These are phyloP conservation scores for Elsinoe batatas DNA, from an alignment of 2,329 filamentous ascomycete species.

Conservation along the genomic window DNA sequence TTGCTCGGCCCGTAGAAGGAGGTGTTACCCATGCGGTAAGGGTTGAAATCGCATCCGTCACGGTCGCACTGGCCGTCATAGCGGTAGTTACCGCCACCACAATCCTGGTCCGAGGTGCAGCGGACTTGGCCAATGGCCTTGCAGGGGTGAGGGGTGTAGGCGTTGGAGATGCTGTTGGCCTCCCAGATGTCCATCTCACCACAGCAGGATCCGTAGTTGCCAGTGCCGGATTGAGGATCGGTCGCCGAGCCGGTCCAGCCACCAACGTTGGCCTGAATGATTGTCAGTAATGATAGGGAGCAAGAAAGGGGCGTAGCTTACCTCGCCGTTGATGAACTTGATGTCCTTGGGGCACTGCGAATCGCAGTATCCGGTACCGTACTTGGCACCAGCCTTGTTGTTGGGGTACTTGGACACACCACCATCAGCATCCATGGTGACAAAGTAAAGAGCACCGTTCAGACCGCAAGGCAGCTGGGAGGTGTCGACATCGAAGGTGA, in stretches of 20 bases:
- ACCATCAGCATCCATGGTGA: conserved; percentile 54
- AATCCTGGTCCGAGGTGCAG: conserved; percentile 40
- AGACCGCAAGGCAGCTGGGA: conserved; percentile 59
- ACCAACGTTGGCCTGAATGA: conserved; percentile 15
- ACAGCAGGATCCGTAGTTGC: conserved; percentile 51
- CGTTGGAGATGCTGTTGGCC: conserved; percentile 55
- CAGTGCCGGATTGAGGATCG: conserved; percentile 23
- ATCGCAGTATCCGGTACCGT: conserved; percentile 50
- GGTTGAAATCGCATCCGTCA: conserved; percentile 58
- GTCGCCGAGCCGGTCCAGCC: conserved; percentile 21
- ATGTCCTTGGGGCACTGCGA: conserved; percentile 33
- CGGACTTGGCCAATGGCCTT: conserved; percentile 42
- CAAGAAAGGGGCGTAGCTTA: neutral
- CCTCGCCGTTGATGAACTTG: conserved; percentile 23
- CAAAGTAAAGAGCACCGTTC: conserved; percentile 61
- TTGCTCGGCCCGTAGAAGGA: conserved; percentile 50
- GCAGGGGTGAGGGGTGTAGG: conserved; percentile 58
- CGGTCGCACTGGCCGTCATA: conserved; percentile 52
- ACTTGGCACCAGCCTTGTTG: conserved; percentile 45
- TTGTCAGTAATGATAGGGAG: conserved; percentile 3
- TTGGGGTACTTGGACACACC: conserved; percentile 31
- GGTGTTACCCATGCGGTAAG: conserved; percentile 55
- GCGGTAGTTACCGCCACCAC: conserved; percentile 44
- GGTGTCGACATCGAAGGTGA: conserved; percentile 64
- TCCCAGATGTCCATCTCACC: conserved; percentile 63